These are phyloP conservation scores for Populus ilicifolia DNA, from an alignment of 345 rosid genomes.

Conservation along the genomic window DNA sequence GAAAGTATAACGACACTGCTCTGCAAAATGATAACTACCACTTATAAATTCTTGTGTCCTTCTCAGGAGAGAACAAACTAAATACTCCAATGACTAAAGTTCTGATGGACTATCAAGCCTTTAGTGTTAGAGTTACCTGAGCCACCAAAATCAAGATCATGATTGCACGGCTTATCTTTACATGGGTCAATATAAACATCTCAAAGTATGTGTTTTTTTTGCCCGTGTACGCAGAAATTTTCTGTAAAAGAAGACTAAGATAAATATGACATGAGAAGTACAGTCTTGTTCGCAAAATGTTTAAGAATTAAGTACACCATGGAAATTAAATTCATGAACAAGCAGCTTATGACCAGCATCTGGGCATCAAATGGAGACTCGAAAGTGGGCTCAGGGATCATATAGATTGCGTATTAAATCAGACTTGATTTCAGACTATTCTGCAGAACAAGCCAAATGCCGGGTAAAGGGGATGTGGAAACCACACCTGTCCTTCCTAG, in stretches of 20 bases:
- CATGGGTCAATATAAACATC: slow-evolving; percentile 33
- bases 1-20: slow-evolving; percentile 27
- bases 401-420: too few species aligned
- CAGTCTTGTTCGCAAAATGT: neutral
- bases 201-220: slow-evolving; percentile 10
- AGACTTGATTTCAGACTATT: too few species aligned
- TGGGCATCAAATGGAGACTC: too few species aligned
- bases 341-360: neutral
- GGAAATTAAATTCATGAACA: neutral
- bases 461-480: neutral
- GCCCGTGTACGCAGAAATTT: slow-evolving; percentile 27
- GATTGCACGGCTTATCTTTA: slow-evolving; percentile 32
- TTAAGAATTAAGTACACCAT: neutral
- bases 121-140: slow-evolving; percentile 34
- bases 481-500: neutral
- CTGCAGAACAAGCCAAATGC: neutral
- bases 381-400: too few species aligned
- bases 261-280: neutral
- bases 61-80: neutral
- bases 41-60: neutral
- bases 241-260: slow-evolving; percentile 20
- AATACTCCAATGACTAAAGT: neutral
- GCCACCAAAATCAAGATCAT: slow-evolving; percentile 25
- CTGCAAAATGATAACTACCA: slow-evolving; percentile 26
- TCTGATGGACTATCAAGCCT: neutral